phyloP scores from a whole-genome alignment of 805 yeast species.

The Kodamaea kakaduensis region DNA sequence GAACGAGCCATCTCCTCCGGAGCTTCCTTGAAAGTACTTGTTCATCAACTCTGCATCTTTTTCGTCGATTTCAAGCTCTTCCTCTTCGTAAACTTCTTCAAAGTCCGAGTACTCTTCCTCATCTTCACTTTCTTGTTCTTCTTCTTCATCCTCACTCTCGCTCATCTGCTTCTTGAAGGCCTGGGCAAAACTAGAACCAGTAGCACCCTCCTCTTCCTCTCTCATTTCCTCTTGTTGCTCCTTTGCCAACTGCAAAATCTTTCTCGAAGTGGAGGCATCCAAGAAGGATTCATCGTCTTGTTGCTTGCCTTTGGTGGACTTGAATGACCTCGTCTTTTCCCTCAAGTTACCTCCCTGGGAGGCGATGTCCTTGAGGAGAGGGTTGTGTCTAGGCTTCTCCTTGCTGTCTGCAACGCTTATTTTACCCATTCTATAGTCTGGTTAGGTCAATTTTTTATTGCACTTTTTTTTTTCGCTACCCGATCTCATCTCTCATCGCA shows the following conservation, averaged over 20 bases:
- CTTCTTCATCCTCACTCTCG: conserved; percentile 31
- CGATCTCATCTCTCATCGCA: conserved; percentile 7
- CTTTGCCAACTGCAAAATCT: conserved; percentile 81
- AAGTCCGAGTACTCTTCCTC: conserved; percentile 55
- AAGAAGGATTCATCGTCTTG: conserved; percentile 57
- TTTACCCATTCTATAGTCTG: conserved; percentile 55
- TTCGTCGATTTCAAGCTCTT: conserved; percentile 65
- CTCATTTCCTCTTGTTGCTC: conserved; percentile 91
- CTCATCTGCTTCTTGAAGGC: conserved; percentile 18
- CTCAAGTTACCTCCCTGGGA: conserved; percentile 70
- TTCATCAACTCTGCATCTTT: conserved; percentile 84
- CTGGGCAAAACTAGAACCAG: conserved; percentile 19
- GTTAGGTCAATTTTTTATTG: not conserved
- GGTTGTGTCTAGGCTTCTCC: conserved; percentile 70
- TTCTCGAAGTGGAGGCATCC: conserved; percentile 79
- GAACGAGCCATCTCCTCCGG: conserved; percentile 38
- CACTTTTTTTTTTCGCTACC: conserved; percentile 5
- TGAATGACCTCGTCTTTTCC: conserved; percentile 29
- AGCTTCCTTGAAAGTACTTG: conserved; percentile 51
- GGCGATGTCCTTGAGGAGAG: conserved; percentile 74
- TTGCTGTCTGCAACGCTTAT: conserved; percentile 40
- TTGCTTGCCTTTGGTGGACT: conserved; percentile 27
- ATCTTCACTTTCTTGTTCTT: conserved; percentile 35
- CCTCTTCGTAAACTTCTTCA: conserved; percentile 48
- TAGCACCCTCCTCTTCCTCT: conserved; percentile 49